Evolutionary conservation across 1,139 yeast species (phyloP).

Genomic region (Candida tetrigidarum): DNA sequence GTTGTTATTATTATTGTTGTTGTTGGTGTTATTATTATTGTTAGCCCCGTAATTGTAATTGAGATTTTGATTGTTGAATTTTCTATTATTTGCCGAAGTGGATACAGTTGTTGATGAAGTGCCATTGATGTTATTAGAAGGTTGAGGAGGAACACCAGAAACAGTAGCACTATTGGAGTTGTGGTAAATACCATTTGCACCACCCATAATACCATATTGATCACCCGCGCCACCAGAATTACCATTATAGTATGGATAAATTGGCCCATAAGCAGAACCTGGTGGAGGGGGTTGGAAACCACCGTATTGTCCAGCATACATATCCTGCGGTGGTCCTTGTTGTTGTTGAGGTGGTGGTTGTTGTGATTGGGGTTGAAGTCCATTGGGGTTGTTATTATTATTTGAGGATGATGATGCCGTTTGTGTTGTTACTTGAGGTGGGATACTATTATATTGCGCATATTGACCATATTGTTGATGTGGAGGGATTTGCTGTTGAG

Average conservation of each 20-base stretch:
- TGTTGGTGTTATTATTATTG: conserved; percentile 2
- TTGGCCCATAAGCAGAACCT: conserved; percentile 2
- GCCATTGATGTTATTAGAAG: not conserved
- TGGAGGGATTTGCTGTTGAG: conserved; percentile 7
- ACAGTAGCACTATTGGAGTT: not conserved
- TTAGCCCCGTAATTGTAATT: conserved; percentile 1
- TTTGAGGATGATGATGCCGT: not conserved
- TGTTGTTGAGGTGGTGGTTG: not conserved
- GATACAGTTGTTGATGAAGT: conserved; percentile 6
- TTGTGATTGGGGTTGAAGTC: too few species aligned
- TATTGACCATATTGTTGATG: conserved; percentile 15
- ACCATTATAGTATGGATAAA: conserved; percentile 19
- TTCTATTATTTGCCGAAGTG: conserved; percentile 4
- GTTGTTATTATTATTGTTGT: conserved; percentile 8
- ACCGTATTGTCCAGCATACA: conserved; percentile 16
- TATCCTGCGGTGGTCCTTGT: conserved; percentile 9
- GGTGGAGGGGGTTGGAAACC: conserved; percentile 19
- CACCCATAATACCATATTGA: conserved; percentile 16
- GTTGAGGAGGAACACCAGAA: not conserved
- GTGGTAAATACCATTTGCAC: not conserved
- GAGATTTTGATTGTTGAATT: not conserved
- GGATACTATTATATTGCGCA: conserved; percentile 3
- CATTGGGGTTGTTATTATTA: not conserved
- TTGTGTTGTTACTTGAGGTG: not conserved
- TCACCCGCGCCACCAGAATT: conserved; percentile 19